A percentile compares a stretch with the other conserved stretches of the same genome.
phyloP scores from a whole-genome alignment of 805 yeast species.

The Zygotorulaspora sp. region DNA sequence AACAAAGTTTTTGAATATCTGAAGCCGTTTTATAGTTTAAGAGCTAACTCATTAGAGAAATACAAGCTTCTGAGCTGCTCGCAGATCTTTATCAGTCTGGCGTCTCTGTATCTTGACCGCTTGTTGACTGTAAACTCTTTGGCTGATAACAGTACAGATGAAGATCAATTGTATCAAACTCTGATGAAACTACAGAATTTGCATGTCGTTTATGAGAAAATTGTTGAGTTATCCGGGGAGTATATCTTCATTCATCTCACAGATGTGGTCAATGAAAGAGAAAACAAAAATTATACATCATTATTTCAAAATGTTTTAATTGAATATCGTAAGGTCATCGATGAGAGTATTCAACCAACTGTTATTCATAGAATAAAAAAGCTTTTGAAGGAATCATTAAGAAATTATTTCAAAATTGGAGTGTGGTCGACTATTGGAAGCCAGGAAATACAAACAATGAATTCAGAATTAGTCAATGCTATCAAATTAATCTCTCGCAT shows the following conservation, averaged over 20 bases:
- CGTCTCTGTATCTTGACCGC: slow-evolving; percentile 23
- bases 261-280: slow-evolving; percentile 23
- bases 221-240: slow-evolving; percentile 19
- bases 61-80: slow-evolving; percentile 28
- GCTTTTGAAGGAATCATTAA: slow-evolving; percentile 29
- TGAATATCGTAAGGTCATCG: slow-evolving; percentile 29
- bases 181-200: slow-evolving; percentile 23
- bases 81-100: slow-evolving; percentile 27
- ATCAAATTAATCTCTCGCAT: slow-evolving; percentile 24
- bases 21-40: slow-evolving; percentile 37
- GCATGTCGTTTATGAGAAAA: slow-evolving; percentile 15
- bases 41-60: slow-evolving; percentile 16
- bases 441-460: slow-evolving; percentile 11
- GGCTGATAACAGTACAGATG: slow-evolving; percentile 21
- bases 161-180: slow-evolving; percentile 27
- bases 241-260: slow-evolving; percentile 23
- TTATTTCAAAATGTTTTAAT: slow-evolving; percentile 33
- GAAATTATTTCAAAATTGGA: slow-evolving; percentile 33
- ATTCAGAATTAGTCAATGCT: slow-evolving; percentile 32
- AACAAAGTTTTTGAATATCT: slow-evolving; percentile 38
- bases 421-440: slow-evolving; percentile 28
- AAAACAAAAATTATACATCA: slow-evolving; percentile 19
- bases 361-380: slow-evolving; percentile 32
- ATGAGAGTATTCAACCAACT: slow-evolving; percentile 28
- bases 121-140: slow-evolving; percentile 21